Evolutionary conservation across 2,329 filamentous ascomycete species (phyloP), one percentile per base, ranked within the genome.

Genomic region (Aspergillus sergii): DNA sequence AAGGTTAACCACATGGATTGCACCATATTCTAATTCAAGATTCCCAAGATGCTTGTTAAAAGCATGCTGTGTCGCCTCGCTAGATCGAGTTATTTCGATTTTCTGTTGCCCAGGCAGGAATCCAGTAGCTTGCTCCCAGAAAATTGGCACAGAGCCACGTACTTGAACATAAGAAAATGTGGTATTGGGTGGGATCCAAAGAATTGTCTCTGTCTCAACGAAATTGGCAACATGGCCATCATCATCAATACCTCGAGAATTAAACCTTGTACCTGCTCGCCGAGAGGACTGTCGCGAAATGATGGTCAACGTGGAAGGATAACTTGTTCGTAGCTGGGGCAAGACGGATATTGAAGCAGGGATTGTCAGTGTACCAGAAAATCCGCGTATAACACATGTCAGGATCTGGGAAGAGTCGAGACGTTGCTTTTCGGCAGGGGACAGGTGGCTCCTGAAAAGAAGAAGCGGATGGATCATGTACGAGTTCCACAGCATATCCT

Each of bases 211-310:
- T 0, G 93, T 95, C 78, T 99, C 95, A n/a, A 98, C 95, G 78
- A 97, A 99, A 77, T 99, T 99, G 64, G 95, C 94, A 32, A 98
- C 95, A 71, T 98, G 93, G 16, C 95, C 95, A 73, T 98, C 93
- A 75, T 99, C 95, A 73, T 99, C 95, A 67, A 99, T 97, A 45
- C 95, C 95, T 69, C 95, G 87, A n/a, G 94, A 91, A 76, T 98
- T 98, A 83, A 98, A 99, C 46, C 95, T 87, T 19, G 95, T 99
- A 26, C 95, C 95, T 21, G 95, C 95, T 79, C 94, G 88, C 69
- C 89, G 86, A 73, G 94, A 98, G 2, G 95, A 98, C 43, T 98
- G 83, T 36, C 95, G 88, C 1, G 95, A 98, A 65, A 98, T 95
- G 26, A 98, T 84, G 0, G 94, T 97, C 71, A 99, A 83, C 59